phyloP scores from a whole-genome alignment of 768 basidiomycete genomes.

The Kwoniella sp. region DNA sequence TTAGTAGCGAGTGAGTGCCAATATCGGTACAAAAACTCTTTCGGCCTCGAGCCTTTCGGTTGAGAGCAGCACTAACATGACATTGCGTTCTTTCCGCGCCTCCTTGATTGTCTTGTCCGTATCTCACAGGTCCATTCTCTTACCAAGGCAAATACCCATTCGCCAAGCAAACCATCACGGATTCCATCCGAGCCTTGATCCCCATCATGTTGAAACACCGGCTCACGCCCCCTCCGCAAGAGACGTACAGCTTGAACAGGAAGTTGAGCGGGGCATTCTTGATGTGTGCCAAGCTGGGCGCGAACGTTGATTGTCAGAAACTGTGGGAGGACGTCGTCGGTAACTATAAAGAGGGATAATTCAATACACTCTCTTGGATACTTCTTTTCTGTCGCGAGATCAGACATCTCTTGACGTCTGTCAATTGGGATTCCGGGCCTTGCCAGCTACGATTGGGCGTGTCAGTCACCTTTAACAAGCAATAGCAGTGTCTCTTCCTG shows the following conservation, averaged over 20 bases:
- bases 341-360: constrained; percentile 51
- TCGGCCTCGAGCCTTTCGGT: too few species aligned
- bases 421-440: too few species aligned
- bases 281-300: constrained; percentile 65
- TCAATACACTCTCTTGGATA: too few species aligned
- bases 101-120: background rate
- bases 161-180: constrained; percentile 65
- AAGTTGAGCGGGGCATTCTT: constrained; percentile 60
- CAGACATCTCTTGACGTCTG: too few species aligned
- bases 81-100: too few species aligned
- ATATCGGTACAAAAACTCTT: background rate
- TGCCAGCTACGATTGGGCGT: too few species aligned
- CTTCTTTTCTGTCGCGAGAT: background rate
- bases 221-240: constrained; percentile 86
- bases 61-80: too few species aligned
- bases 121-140: constrained; percentile 69
- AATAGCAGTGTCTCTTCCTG: too few species aligned
- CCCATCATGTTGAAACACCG: constrained; percentile 87
- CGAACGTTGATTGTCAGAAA: constrained; percentile 69
- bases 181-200: constrained; percentile 74
- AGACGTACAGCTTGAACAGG: constrained; percentile 92
- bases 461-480: too few species aligned
- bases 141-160: constrained; percentile 79
- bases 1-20: constrained; percentile 64
- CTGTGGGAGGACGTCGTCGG: constrained; percentile 74